A percentile compares a stretch with the other conserved stretches of the same genome.
These are phyloP conservation scores for Pseudozyma thailandica DNA, from an alignment of 1,284 basidiomycete species.

Conservation along the genomic window DNA sequence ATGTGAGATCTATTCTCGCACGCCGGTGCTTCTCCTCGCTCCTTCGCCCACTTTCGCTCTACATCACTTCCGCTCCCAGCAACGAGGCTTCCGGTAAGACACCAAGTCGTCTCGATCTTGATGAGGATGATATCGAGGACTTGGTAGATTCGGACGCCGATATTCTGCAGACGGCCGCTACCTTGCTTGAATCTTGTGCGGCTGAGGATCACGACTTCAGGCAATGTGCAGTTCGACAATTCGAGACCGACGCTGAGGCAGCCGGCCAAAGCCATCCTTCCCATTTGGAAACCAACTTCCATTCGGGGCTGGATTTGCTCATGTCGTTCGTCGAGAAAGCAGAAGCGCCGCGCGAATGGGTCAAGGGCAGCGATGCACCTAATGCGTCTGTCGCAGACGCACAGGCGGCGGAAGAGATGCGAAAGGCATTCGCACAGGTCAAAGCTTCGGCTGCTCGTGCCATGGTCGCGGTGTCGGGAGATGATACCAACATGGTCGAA, in stretches of 20 bases:
- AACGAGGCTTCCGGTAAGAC: not conserved
- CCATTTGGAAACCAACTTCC: constrained; percentile 5
- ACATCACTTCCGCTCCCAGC: not conserved
- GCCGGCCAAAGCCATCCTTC: not conserved
- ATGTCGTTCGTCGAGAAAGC: constrained; percentile 55
- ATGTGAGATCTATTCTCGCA: constrained; percentile 37
- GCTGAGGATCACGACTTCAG: constrained; percentile 37
- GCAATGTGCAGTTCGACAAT: constrained; percentile 11
- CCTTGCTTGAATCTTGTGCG: constrained; percentile 46
- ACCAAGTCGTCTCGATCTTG: constrained; percentile 14
- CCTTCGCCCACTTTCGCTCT: constrained; percentile 33
- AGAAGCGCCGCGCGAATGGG: constrained; percentile 41
- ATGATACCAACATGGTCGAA: constrained; percentile 80
- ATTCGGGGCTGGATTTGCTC: constrained; percentile 33
- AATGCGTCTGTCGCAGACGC: constrained; percentile 22
- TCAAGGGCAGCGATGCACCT: not conserved
- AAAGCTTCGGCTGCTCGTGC: constrained; percentile 85
- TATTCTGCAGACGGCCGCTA: constrained; percentile 39
- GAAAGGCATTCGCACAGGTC: constrained; percentile 80
- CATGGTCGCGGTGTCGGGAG: constrained; percentile 83
- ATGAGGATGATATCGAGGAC: constrained; percentile 41
- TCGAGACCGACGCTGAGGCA: not conserved
- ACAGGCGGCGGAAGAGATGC: constrained; percentile 69
- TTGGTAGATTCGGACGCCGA: constrained; percentile 52
- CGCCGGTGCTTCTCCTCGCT: constrained; percentile 20